phyloP scores from a whole-genome alignment of 345 rosid genomes.

The Eucalyptus erythrocorys region DNA sequence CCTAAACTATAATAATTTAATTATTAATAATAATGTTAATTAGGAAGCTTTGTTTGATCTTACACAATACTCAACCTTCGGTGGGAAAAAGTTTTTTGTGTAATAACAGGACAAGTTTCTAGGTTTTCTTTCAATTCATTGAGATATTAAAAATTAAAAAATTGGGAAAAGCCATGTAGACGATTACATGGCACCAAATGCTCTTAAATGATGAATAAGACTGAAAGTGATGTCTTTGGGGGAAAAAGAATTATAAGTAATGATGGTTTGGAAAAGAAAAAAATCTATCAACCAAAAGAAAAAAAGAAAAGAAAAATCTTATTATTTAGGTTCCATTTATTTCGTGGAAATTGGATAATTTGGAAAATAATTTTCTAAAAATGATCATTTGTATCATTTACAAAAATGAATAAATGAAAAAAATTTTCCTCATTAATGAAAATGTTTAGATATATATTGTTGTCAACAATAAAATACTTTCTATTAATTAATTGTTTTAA shows the following conservation, averaged over 20 bases:
- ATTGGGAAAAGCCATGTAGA: not conserved
- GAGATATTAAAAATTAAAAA: not conserved
- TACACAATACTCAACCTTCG: not conserved
- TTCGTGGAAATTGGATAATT: not conserved
- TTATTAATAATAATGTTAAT: not conserved
- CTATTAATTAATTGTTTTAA: no score
- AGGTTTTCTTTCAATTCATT: not conserved
- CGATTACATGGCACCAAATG: not conserved
- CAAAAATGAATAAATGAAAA: not conserved
- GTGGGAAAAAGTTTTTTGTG: not conserved
- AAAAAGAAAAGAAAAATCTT: not conserved
- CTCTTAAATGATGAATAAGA: not conserved
- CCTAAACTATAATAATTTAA: not conserved
- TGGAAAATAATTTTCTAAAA: no score
- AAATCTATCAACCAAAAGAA: no score
- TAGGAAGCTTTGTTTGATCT: not conserved
- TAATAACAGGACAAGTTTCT: not conserved
- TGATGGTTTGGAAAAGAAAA: not conserved
- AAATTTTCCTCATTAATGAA: not conserved
- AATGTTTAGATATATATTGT: no score
- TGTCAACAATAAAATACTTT: not conserved
- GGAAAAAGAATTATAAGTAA: not conserved
- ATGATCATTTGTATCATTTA: not conserved
- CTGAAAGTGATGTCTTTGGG: not conserved
- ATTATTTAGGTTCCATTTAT: not conserved